Percentiles rank a stretch among this genome's conserved stretches.
Evolutionary conservation across 768 basidiomycete species (phyloP).

Genomic region (Paxillus ammoniavirescens): DNA sequence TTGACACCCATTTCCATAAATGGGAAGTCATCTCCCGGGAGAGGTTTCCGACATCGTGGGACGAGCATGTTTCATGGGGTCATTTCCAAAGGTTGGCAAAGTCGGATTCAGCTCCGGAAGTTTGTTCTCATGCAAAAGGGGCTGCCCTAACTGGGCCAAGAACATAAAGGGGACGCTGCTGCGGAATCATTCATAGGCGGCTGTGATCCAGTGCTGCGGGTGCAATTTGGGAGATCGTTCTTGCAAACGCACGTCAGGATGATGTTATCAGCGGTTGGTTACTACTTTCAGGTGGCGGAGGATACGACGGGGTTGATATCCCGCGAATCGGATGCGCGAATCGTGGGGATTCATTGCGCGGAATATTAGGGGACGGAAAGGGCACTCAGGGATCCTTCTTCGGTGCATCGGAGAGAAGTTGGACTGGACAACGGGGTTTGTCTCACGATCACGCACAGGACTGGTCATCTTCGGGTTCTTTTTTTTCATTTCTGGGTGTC

Average conservation of each 20-base stretch:
- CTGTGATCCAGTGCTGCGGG: not conserved
- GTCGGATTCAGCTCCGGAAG: not conserved
- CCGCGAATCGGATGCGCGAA: not conserved
- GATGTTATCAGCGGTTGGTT: not conserved
- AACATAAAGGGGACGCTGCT: not conserved
- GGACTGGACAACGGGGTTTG: conserved; percentile 11
- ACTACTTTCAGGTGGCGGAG: not conserved
- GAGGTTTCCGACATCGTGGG: conserved; percentile 17
- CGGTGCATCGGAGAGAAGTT: not conserved
- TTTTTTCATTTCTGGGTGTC: not conserved
- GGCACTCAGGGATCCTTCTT: not conserved
- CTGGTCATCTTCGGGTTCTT: not conserved
- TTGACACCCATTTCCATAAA: not conserved
- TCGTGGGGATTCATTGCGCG: too few species aligned
- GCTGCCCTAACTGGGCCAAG: conserved; percentile 3
- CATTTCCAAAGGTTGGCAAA: not conserved
- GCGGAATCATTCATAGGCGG: conserved; percentile 6
- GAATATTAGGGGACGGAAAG: not conserved
- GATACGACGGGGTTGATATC: not conserved
- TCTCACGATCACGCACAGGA: not conserved
- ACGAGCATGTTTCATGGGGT: not conserved
- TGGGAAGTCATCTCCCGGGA: not conserved
- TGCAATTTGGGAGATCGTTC: conserved; percentile 14
- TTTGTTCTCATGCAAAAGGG: not conserved
- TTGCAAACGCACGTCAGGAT: too few species aligned